Conservation (phyloP, 495 filamentous ascomycete genomes). For the Penicillium steckii region DNA sequence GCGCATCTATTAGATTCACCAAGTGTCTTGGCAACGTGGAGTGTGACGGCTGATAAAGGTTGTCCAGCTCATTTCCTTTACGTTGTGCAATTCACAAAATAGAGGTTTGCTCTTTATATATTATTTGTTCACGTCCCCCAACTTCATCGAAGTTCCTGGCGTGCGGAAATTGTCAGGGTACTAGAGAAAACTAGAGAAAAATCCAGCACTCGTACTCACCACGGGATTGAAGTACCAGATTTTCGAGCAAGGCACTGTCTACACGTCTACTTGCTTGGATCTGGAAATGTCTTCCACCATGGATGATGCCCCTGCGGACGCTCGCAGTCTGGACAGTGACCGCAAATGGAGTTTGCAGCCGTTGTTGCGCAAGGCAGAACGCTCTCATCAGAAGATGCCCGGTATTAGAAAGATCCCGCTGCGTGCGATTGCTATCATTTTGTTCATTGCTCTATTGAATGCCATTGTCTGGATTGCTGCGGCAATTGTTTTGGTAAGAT, state of each 20-base stretch:
- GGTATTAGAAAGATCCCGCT: conserved; percentile 58
- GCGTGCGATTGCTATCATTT: conserved; percentile 65
- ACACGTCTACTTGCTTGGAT: not conserved
- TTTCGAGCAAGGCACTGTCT: not conserved
- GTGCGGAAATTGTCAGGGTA: too few species aligned
- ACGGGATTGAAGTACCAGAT: not conserved
- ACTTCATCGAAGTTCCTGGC: too few species aligned
- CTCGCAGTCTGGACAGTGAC: conserved; percentile 11
- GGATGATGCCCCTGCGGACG: conserved; percentile 5
- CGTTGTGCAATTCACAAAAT: not conserved
- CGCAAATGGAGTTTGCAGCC: conserved; percentile 35
- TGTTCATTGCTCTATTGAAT: conserved; percentile 64
- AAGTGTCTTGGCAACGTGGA: conserved; percentile 10
- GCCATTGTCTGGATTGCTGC: conserved; percentile 68
- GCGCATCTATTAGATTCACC: conserved; percentile 5
- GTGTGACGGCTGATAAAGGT: conserved; percentile 12
- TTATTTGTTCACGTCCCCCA: too few species aligned
- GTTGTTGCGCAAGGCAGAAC: conserved; percentile 36
- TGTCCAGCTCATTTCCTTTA: not conserved
- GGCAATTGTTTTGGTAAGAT: conserved; percentile 62
- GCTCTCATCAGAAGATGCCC: conserved; percentile 47
- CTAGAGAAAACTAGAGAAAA: too few species aligned
- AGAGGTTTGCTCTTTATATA: too few species aligned
- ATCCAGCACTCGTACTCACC: not conserved
- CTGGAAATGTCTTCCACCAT: conserved; percentile 4